Base-by-base conservation (phyloP, 768 basidiomycete genomes). In the Megacollybia marginata region DNA sequence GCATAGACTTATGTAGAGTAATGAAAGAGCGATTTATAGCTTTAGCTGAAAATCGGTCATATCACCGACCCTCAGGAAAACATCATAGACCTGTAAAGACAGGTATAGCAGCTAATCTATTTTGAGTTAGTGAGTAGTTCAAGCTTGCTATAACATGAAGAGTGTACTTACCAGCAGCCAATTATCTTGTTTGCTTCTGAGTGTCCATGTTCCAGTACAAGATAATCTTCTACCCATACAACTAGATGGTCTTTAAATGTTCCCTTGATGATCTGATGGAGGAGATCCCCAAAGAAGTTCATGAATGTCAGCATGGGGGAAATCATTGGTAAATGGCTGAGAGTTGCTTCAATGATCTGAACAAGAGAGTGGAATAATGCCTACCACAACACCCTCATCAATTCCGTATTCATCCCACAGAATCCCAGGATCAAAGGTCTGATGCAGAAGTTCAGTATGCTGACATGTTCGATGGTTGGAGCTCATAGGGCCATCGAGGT, bases 251-350 rank as follows among this genome's bases (percentile, higher is more conserved):
- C 23, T 3, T 28, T 28, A 6, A 28, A 28, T 6, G 6, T 28
- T 28, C 23, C 23, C 6, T 34, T 71, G 67, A 18, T 69, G 63
- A 55, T 36, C 66, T 69, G 65, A 54, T 66, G 66, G 1, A 69
- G 56, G 0, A 69, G 50, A 34, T 67, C 57, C 55, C 2, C 61
- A 23, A 0, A 68, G 38, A 0, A 67, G 55, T 28, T 65, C 52
- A 44, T 62, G 54, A 5, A 69, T 69, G 16, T 70, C 58, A 0
- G 68, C 65, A 19, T 47, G 55, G 0, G 65, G 66, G 20, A 40
- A 40, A 5, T 18, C 38, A 15, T 13, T 18, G 15, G 44, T 28
- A 13, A 44, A 28, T 2, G 44, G 23, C 13, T 44, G 48, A n/a
- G n/a, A n/a, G n/a, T n/a, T n/a, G n/a, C n/a, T n/a, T n/a, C n/a